Percentiles rank a stretch among this genome's conserved stretches.
phyloP scores from a whole-genome alignment of 176 grass and related monocot genomes.

The Musa schizocarpa region DNA sequence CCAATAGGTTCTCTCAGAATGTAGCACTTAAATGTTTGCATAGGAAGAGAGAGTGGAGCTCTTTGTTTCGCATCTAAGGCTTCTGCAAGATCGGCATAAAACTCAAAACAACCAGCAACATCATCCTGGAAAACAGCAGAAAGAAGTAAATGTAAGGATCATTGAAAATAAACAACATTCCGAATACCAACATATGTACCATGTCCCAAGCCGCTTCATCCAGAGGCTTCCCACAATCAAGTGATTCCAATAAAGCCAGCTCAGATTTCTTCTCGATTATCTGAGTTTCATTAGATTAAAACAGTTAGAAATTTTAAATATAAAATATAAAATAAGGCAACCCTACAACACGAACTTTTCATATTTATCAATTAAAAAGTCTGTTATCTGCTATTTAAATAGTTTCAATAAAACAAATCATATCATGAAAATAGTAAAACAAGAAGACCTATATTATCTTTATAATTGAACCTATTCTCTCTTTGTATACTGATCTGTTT shows the following conservation, averaged over 20 bases:
- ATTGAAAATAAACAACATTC: background rate
- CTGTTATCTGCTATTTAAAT: background rate
- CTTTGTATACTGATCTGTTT: too few species aligned
- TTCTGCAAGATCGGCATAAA: constrained; percentile 70
- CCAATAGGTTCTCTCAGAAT: constrained; percentile 83
- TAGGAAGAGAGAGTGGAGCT: constrained; percentile 59
- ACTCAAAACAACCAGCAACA: constrained; percentile 98
- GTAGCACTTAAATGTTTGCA: constrained; percentile 85
- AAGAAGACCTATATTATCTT: too few species aligned
- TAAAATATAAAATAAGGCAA: background rate
- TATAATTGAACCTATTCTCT: too few species aligned
- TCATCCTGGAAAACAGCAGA: constrained; percentile 62
- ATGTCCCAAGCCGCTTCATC: constrained; percentile 98
- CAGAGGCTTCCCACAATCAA: constrained; percentile 91
- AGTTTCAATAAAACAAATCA: background rate
- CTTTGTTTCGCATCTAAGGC: constrained; percentile 83
- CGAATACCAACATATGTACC: constrained; percentile 26
- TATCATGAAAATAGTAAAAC: background rate
- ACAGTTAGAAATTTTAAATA: background rate
- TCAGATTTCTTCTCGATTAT: constrained; percentile 82
- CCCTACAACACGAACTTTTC: background rate
- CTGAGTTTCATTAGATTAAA: constrained; percentile 25
- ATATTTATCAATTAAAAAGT: background rate
- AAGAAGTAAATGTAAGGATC: constrained; percentile 11
- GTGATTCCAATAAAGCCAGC: constrained; percentile 64